Base-by-base conservation (phyloP, 805 yeast species). In the Teunomyces atbi region DNA sequence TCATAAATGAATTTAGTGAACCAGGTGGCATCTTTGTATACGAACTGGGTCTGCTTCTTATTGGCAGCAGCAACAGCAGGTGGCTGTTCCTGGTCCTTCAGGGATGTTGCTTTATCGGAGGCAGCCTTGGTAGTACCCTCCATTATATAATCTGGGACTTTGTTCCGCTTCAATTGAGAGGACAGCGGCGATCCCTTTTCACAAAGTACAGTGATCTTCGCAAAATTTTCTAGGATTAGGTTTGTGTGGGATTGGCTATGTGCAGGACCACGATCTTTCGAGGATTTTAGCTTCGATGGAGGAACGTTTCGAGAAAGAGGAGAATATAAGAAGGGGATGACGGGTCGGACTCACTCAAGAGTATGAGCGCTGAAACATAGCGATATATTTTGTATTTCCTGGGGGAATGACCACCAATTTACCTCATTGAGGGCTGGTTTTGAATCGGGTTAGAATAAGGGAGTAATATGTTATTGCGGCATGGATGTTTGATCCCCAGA, bases 1-100 rank as follows among this genome's bases (percentile, higher is more conserved):
- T 72, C 77, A 50, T 69, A 72, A 39, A 57, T 42, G 29, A 53
- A 49, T 7, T 62, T 45, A 15, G 68, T 49, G 45, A 56, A 60
- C 71, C 71, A 66, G 20, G 55, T 26, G 12, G 47, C 29, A 12
- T 44, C 48, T 10, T 45, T 41, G 48, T 48, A 48, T n/a, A 44
- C 30, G 44, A 38, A 45, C 10, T 27, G 21, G 12, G 38, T 32
- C 13, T 11, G 15, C 5, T 26, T 23, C 42, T 7, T 39, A 8
- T 43, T 26, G 27, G 13, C 6, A 15, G 23, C 6, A 23, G 41
- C 6, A 13, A 8, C 29, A 23, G 11, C 26, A 23, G 26, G 18
- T 5, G 3, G 33, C 13, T 5, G 16, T n/a, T 30, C 11, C 33
- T n/a, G 33, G n/a, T 30, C n/a, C 16, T 30, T 16, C 33, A 6